These are phyloP conservation scores for Leishmania braziliensis DNA, from an alignment of 208 protist species.

Conservation along the genomic window DNA sequence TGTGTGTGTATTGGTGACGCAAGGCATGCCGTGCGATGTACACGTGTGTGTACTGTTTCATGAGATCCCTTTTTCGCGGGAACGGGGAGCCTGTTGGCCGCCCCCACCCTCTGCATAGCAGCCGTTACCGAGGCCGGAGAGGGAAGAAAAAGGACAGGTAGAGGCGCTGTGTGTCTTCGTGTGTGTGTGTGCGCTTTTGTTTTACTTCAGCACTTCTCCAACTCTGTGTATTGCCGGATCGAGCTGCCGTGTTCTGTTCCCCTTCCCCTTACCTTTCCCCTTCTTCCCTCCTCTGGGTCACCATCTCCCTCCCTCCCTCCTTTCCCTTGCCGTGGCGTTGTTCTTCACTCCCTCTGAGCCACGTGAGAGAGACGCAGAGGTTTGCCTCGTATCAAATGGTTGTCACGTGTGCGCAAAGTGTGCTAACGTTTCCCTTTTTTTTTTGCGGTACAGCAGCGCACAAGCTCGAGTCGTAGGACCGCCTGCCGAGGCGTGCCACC, in stretches of 20 bases:
- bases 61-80: background rate
- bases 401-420: background rate
- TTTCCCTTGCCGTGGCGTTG: background rate
- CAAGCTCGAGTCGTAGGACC: background rate
- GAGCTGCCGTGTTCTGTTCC: background rate
- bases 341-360: background rate
- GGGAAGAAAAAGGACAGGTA: background rate
- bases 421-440: background rate
- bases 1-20: conserved; percentile 1
- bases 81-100: background rate
- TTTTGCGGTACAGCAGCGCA: background rate
- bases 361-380: background rate
- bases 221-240: background rate
- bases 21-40: background rate
- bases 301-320: background rate
- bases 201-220: background rate
- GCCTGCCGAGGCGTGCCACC: background rate
- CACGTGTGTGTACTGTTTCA: background rate
- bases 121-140: background rate
- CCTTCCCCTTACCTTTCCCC: background rate
- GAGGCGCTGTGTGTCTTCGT: no score
- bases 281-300: background rate
- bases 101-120: background rate
- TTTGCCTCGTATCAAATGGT: background rate
- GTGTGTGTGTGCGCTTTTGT: background rate